A percentile compares a stretch with the other conserved stretches of the same genome.
Evolutionary conservation across 164 flowering plant genomes (phyloP).

Genomic region (Magnolia officinalis): DNA sequence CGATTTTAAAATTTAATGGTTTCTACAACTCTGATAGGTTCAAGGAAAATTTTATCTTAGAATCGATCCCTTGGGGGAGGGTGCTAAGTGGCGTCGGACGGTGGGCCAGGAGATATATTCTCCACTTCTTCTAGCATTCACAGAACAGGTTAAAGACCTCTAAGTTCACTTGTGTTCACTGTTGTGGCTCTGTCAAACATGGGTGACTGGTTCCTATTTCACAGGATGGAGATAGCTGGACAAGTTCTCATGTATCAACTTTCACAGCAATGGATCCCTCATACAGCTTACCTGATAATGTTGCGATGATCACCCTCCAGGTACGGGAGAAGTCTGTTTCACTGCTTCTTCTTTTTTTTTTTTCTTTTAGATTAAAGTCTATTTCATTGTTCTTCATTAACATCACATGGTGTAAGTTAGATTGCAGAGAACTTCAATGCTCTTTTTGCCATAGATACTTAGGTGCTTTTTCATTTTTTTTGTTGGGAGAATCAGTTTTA

Average conservation of each 20-base stretch:
- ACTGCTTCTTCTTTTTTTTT: too few relatives aligned
- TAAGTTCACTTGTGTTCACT: slow-evolving; percentile 1
- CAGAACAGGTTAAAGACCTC: slow-evolving; percentile 58
- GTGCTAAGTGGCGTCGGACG: slow-evolving; percentile 92
- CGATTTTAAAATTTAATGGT: too few relatives aligned
- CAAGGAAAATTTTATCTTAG: slow-evolving; percentile 76
- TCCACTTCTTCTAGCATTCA: slow-evolving; percentile 81
- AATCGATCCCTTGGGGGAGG: slow-evolving; percentile 84
- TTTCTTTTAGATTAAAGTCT: background rate
- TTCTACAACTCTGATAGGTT: slow-evolving; percentile 38
- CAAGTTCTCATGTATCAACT: slow-evolving; percentile 39
- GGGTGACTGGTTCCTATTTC: slow-evolving; percentile 13
- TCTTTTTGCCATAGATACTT: background rate
- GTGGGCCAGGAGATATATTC: slow-evolving; percentile 92
- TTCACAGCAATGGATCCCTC: slow-evolving; percentile 68
- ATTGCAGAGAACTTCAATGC: background rate
- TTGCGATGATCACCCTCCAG: slow-evolving; percentile 81
- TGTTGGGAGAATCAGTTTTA: background rate
- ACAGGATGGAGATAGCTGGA: slow-evolving; percentile 64
- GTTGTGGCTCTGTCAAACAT: background rate
- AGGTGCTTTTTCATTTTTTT: background rate
- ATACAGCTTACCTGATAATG: slow-evolving; percentile 69
- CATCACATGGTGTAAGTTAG: too few relatives aligned
- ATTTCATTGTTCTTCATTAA: too few relatives aligned
- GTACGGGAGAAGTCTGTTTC: slow-evolving; percentile 23